These are phyloP conservation scores for Astrothelium macrocarpum DNA, from an alignment of 495 filamentous ascomycete species.

Conservation along the genomic window DNA sequence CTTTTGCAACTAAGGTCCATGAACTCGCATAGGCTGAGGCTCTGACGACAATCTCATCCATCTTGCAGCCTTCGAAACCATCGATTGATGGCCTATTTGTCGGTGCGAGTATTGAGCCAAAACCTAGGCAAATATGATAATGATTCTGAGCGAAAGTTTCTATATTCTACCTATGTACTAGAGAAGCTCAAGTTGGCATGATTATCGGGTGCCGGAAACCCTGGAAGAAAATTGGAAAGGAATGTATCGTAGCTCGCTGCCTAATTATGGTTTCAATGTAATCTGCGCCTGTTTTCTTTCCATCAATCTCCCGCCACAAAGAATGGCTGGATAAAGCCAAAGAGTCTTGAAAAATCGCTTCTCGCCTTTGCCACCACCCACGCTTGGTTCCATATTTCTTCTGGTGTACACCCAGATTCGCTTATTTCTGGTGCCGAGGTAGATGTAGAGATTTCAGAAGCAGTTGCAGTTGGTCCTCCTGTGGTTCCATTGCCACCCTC, in stretches of 20 bases:
- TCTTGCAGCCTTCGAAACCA: too few relatives aligned
- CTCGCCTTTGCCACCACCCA: neutral
- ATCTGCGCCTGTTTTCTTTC: neutral
- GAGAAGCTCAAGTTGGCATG: too few relatives aligned
- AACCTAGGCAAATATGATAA: too few relatives aligned
- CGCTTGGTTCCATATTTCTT: neutral
- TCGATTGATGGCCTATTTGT: too few relatives aligned
- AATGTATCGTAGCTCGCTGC: neutral
- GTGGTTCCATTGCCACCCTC: neutral
- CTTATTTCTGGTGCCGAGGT: neutral
- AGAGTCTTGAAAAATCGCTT: neutral
- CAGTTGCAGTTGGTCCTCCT: neutral
- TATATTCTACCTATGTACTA: neutral
- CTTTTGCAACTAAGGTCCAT: too few relatives aligned
- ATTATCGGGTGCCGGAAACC: too few relatives aligned
- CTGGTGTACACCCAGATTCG: neutral
- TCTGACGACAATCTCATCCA: too few relatives aligned
- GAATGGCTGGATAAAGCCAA: neutral
- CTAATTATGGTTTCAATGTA: neutral
- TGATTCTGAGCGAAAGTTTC: too few relatives aligned
- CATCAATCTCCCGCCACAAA: conserved; percentile 1
- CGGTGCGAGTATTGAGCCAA: too few relatives aligned
- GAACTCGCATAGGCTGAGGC: too few relatives aligned
- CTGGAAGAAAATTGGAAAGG: neutral
- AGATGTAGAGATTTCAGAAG: neutral